phyloP scores from a whole-genome alignment of 1,139 yeast genomes.

The Nakaseomyces kungkrabaensis region DNA sequence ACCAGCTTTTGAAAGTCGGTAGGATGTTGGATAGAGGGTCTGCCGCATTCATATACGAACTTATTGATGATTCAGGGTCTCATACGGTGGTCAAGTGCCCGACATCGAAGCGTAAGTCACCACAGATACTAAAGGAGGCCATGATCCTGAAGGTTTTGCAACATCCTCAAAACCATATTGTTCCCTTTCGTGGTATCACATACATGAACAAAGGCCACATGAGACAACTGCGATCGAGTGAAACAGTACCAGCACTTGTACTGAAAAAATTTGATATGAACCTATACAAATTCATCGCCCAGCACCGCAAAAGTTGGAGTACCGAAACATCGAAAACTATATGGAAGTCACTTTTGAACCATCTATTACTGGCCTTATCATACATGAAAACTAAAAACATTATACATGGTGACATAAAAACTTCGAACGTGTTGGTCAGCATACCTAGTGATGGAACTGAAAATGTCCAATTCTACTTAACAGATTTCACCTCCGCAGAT shows the following conservation, averaged over 20 bases:
- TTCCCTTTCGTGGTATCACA: slow-evolving; percentile 13
- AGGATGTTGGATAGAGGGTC: slow-evolving; percentile 1
- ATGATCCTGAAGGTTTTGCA: slow-evolving; percentile 5
- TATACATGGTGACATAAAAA: slow-evolving; percentile 17
- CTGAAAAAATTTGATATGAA: slow-evolving; percentile 10
- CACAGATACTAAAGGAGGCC: slow-evolving; percentile 9
- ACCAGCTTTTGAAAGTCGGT: neutral
- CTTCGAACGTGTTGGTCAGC: slow-evolving; percentile 13
- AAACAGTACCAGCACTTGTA: slow-evolving; percentile 13
- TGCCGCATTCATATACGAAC: neutral
- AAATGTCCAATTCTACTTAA: slow-evolving; percentile 7
- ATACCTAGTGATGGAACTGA: neutral
- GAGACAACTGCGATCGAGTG: slow-evolving; percentile 10
- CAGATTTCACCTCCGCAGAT: slow-evolving; percentile 14
- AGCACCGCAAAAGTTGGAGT: neutral
- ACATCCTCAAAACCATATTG: slow-evolving; percentile 5
- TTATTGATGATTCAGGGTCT: neutral
- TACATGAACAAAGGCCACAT: slow-evolving; percentile 11
- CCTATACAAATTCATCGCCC: slow-evolving; percentile 8
- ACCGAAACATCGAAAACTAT: slow-evolving; percentile 2
- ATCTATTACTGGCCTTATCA: slow-evolving; percentile 8
- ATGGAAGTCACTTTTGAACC: slow-evolving; percentile 11
- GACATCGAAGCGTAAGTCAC: slow-evolving; percentile 4
- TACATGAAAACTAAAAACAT: slow-evolving; percentile 9
- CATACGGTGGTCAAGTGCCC: neutral